Evolutionary conservation across 495 filamentous ascomycete genomes (phyloP).

Genomic region (Polyplosphaeria fusca): DNA sequence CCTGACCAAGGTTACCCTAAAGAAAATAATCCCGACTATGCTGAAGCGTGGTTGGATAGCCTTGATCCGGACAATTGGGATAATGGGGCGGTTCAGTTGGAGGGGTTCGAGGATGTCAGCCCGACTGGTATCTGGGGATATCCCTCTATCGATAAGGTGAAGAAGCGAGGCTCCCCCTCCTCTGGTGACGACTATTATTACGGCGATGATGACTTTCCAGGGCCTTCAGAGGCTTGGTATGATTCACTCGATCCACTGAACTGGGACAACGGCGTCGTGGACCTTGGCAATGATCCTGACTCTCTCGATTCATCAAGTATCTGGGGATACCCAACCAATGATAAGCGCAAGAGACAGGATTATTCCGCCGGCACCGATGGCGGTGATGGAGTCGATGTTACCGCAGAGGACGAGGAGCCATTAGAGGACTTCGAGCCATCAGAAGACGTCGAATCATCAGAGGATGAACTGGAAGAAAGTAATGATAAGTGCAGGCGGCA

Average conservation of each 20-base stretch:
- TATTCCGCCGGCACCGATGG: not conserved
- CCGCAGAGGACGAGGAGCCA: not conserved
- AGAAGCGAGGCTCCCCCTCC: too few species aligned
- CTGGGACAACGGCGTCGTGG: not conserved
- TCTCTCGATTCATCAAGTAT: not conserved
- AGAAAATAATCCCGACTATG: too few species aligned
- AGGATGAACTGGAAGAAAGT: too few species aligned
- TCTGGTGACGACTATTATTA: too few species aligned
- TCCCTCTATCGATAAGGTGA: too few species aligned
- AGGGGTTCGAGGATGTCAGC: too few species aligned
- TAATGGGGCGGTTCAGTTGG: too few species aligned
- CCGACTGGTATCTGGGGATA: too few species aligned
- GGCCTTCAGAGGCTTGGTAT: not conserved
- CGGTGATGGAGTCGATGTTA: not conserved
- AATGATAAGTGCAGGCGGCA: not conserved
- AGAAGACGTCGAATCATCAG: not conserved
- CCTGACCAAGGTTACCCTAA: too few species aligned
- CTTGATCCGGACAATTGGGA: too few species aligned
- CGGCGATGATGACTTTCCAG: not conserved
- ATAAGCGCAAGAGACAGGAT: not conserved
- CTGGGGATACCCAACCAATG: not conserved
- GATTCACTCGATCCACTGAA: not conserved
- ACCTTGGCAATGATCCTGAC: not conserved
- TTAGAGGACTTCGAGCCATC: not conserved
- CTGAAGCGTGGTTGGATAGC: too few species aligned